phyloP scores from a whole-genome alignment of 1,139 yeast genomes.

The Chernovozyma aurita region DNA sequence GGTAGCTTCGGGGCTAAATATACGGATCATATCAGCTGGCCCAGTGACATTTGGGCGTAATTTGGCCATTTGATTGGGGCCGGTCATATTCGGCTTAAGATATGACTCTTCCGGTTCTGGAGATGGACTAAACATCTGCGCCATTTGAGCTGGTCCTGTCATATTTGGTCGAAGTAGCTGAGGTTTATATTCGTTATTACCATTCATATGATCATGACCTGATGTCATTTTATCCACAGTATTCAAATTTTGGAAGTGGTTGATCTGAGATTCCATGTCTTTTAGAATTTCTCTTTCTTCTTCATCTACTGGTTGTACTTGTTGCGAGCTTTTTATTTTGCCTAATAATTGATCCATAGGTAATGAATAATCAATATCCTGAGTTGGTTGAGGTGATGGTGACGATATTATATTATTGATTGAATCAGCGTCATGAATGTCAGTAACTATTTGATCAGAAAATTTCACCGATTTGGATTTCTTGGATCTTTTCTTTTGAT shows the following conservation, averaged over 20 bases:
- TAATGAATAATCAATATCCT: conserved; percentile 50
- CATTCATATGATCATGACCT: conserved; percentile 39
- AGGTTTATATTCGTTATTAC: conserved; percentile 10
- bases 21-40: conserved; percentile 35
- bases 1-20: conserved; percentile 20
- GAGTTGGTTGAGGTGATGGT: conserved; percentile 19
- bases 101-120: conserved; percentile 14
- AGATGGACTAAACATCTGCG: conserved; percentile 22
- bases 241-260: conserved; percentile 58
- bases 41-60: conserved; percentile 37
- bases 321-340: conserved; percentile 28
- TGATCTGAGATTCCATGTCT: conserved; percentile 65
- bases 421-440: conserved; percentile 30
- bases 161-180: conserved; percentile 45
- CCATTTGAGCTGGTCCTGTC: conserved; percentile 52
- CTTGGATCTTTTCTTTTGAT: conserved; percentile 24
- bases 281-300: conserved; percentile 57
- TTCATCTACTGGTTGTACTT: conserved; percentile 29
- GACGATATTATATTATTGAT: conserved; percentile 20
- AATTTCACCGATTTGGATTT: conserved; percentile 63
- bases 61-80: conserved; percentile 23
- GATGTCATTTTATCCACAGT: conserved; percentile 63
- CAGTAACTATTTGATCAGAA: conserved; percentile 56
- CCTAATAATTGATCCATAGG: conserved; percentile 71
- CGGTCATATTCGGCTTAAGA: conserved; percentile 24